phyloP scores from a whole-genome alignment of 2,329 filamentous ascomycete genomes.

The Aspergillus sp. region DNA sequence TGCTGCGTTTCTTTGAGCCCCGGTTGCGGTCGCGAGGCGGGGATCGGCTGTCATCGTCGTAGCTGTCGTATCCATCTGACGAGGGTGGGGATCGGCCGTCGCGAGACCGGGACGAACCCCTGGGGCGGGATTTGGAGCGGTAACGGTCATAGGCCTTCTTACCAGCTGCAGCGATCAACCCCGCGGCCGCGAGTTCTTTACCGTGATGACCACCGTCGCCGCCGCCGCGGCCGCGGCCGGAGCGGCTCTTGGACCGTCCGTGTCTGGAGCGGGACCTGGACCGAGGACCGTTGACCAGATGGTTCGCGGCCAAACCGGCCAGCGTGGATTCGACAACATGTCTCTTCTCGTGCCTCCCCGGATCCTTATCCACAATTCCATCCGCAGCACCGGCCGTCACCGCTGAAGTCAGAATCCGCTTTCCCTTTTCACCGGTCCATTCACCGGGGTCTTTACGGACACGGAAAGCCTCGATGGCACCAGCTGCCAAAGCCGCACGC shows the following conservation, averaged over 20 bases:
- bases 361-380: constrained; percentile 58
- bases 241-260: constrained; percentile 34
- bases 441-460: constrained; percentile 79
- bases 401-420: constrained; percentile 82
- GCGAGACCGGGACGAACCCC: constrained; percentile 38
- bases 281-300: constrained; percentile 71
- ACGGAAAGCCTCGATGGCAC: constrained; percentile 85
- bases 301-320: constrained; percentile 78
- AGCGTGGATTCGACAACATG: constrained; percentile 80
- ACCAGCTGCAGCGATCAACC: constrained; percentile 39
- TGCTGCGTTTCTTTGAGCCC: constrained; percentile 33
- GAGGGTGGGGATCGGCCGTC: constrained; percentile 22
- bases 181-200: constrained; percentile 37
- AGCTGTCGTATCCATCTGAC: constrained; percentile 23
- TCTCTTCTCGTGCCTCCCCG: constrained; percentile 66
- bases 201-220: constrained; percentile 23
- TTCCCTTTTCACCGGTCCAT: constrained; percentile 87
- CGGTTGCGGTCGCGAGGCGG: constrained; percentile 32
- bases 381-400: constrained; percentile 79
- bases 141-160: constrained; percentile 41
- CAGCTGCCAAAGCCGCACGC: constrained; percentile 82
- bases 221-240: constrained; percentile 33
- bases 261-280: constrained; percentile 56
- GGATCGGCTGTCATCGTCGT: constrained; percentile 44
- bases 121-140: constrained; percentile 33